Conservation (phyloP, 805 yeast genomes). For the Monosporozyma yasuniensis region DNA sequence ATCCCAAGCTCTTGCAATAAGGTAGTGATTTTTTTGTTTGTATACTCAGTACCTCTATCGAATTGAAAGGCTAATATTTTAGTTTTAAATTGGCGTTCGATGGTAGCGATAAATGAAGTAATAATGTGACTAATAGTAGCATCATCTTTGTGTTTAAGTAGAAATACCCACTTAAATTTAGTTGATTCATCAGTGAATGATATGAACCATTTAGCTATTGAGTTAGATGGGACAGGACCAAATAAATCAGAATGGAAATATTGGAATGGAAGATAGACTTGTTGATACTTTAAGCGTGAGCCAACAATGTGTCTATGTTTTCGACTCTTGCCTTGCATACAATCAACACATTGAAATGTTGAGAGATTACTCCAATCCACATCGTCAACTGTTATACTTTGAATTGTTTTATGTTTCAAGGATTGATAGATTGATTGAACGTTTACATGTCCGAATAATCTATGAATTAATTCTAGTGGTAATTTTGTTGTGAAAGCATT, state of each 20-base stretch:
- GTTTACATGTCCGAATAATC: too few relatives aligned
- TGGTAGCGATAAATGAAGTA: neutral
- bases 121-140: slow-evolving; percentile 1
- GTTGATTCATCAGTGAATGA: slow-evolving; percentile 10
- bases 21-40: neutral
- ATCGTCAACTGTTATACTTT: neutral
- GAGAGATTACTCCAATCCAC: slow-evolving; percentile 16
- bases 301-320: slow-evolving; percentile 6
- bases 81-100: slow-evolving; percentile 2
- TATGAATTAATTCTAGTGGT: too few relatives aligned
- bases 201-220: slow-evolving; percentile 6
- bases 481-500: too few relatives aligned
- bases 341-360: slow-evolving; percentile 30
- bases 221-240: slow-evolving; percentile 7
- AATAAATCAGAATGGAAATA: slow-evolving; percentile 8
- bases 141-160: slow-evolving; percentile 1
- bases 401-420: neutral
- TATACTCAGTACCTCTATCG: slow-evolving; percentile 9
- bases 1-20: slow-evolving; percentile 5
- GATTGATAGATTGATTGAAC: neutral
- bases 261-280: slow-evolving; percentile 5
- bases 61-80: slow-evolving; percentile 5
- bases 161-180: slow-evolving; percentile 7
- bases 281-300: slow-evolving; percentile 5
- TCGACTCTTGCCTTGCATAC: slow-evolving; percentile 5